phyloP scores from a whole-genome alignment of 169 alveolate species.

The Ichthyophthirius multifiliis region DNA sequence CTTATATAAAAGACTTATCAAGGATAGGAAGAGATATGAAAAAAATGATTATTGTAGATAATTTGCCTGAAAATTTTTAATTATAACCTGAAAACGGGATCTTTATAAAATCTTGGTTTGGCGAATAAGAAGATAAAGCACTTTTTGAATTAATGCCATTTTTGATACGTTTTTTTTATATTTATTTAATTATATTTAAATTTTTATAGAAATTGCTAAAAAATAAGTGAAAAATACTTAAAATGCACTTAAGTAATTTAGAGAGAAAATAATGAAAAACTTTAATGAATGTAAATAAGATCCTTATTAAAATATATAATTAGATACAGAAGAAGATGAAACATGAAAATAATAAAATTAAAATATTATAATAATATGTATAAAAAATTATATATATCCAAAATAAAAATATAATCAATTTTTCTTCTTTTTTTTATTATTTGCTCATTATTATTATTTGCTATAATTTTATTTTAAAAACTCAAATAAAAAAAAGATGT shows the following conservation, averaged over 20 bases:
- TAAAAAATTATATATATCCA: no score
- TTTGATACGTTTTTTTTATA: conserved; percentile 21
- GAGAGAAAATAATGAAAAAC: conserved; percentile 51
- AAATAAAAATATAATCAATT: no score
- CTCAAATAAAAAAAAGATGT: no score
- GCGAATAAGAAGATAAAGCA: conserved; percentile 75
- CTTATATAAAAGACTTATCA: conserved; percentile 70
- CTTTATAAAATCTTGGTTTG: conserved; percentile 85
- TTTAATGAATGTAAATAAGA: conserved; percentile 5
- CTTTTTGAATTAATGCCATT: conserved; percentile 66
- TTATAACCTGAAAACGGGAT: conserved; percentile 86
- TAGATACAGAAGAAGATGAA: no score
- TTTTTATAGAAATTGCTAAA: neutral
- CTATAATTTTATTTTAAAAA: no score
- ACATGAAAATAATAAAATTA: no score
- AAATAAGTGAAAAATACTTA: conserved; percentile 51
- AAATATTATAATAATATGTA: no score
- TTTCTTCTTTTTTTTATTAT: no score
- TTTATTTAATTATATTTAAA: conserved; percentile 10
- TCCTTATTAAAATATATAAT: conserved; percentile 18
- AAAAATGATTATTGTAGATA: conserved; percentile 84
- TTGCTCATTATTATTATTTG: no score
- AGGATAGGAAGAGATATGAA: conserved; percentile 81
- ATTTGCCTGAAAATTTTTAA: conserved; percentile 84
- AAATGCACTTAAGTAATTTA: conserved; percentile 50